Base-by-base conservation (phyloP, 306 rosid species). In the Acacia acuminata region DNA sequence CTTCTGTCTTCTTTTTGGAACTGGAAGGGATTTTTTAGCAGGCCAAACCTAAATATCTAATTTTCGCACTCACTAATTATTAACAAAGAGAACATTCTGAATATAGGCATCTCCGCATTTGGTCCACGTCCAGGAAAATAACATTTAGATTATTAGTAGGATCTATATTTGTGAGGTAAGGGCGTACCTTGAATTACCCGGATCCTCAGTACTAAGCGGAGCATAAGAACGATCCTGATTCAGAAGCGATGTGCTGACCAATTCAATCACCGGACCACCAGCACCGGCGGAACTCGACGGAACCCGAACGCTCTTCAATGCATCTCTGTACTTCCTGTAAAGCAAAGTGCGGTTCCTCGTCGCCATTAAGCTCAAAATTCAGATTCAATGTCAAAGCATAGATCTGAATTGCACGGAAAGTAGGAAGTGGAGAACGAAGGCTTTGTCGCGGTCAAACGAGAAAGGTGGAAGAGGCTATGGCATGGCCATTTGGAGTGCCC, bases 191-290 rank as follows among this genome's bases (percentile, higher is more conserved):
- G 97, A 92, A 92, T 82, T 83, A 61, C 94, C 94, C 38, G 98
- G 98, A 90, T 96, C 99, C 4, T 91, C 97, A 8, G 98, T 94
- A 80, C 98, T 96, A n/a, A 96, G 94, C 12, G 97, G 97, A 82
- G 97, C 84, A 40, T 96, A 96, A 50, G 91, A 87, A 3, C 98
- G 96, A 89, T 91, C 92, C 16, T 86, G 90, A 86, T 92, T 84
- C 86, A 94, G 83, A 56, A 96, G 93, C 79, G 98, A 94, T 5
- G 94, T 77, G 85, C 88, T 95, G 82, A 91, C 92, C 94, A 94
- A 81, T 86, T 96, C 98, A 42, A 96, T 92, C 81, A 96, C 98
- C 55, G 97, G 97, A 19, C 96, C 96, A 32, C 88, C 83, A 43
- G 56, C 79, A 56, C 77, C 77, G 61, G 82, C 79, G 69, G 90